Percentiles rank a stretch among this genome's conserved stretches.
Conservation (phyloP, 306 rosid genomes). For the Luffa acutangula region DNA sequence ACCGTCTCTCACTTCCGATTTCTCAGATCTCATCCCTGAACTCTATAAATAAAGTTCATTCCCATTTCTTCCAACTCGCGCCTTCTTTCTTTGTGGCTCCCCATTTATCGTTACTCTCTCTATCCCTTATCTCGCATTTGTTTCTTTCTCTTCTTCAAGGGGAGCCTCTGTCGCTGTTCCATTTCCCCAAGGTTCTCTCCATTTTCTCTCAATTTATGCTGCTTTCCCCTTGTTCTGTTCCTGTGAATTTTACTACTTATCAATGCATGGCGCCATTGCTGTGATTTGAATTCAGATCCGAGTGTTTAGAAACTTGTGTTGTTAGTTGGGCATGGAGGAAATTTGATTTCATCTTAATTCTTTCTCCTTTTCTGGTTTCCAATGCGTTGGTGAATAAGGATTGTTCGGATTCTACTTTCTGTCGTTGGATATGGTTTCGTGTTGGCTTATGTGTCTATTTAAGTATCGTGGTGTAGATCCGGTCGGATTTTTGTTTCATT, state of each 20-base stretch:
- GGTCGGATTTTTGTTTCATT: background rate
- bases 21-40: background rate
- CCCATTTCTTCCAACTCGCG: background rate
- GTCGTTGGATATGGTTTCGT: background rate
- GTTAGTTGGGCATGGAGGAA: background rate
- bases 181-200: background rate
- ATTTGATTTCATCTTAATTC: background rate
- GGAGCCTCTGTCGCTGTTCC: slow-evolving; percentile 3
- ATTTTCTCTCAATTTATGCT: background rate
- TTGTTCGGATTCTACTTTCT: background rate
- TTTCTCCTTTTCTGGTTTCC: background rate
- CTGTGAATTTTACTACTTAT: too few relatives aligned
- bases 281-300: background rate
- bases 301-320: background rate
- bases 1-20: background rate
- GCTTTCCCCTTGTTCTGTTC: background rate
- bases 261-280: background rate
- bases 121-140: background rate
- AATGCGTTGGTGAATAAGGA: background rate
- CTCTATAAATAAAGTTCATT: background rate
- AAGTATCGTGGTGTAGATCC: background rate
- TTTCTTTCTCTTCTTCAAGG: background rate
- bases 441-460: background rate
- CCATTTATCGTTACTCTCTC: background rate
- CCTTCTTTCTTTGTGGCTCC: slow-evolving; percentile 4